Conservation (phyloP, 2,329 filamentous ascomycete species). For the Scytalidium lignicola region DNA sequence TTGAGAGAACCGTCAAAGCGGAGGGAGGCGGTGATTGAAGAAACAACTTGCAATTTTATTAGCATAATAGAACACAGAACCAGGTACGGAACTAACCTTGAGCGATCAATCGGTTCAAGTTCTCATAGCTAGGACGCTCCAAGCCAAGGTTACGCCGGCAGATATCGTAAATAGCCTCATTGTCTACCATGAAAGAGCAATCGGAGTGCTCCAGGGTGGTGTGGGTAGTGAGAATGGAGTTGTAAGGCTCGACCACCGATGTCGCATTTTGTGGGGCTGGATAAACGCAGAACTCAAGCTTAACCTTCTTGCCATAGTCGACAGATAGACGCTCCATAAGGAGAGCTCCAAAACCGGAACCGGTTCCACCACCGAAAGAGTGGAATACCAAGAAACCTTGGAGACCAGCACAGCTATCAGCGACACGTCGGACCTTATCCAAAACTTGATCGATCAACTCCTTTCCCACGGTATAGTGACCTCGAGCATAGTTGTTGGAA, state of each 20-base stretch:
- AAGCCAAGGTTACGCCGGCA: constrained; percentile 97
- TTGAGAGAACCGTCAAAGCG: constrained; percentile 98
- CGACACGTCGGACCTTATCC: constrained; percentile 95
- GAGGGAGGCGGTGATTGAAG: constrained; percentile 95
- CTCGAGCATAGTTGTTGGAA: constrained; percentile 99
- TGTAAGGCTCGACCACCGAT: constrained; percentile 98
- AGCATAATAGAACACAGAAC: constrained; percentile 15
- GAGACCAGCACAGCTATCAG: constrained; percentile 95
- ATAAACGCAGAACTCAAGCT: constrained; percentile 99
- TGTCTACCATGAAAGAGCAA: constrained; percentile 99
- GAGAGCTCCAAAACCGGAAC: constrained; percentile 96
- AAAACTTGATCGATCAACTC: constrained; percentile 97
- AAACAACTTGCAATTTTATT: constrained; percentile 64
- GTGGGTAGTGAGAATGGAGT: constrained; percentile 98
- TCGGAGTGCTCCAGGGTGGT: constrained; percentile 99
- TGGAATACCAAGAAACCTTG: constrained; percentile 99
- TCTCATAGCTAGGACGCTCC: constrained; percentile 96
- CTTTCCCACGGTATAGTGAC: constrained; percentile 99
- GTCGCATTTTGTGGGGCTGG: constrained; percentile 95
- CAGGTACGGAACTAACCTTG: constrained; percentile 58
- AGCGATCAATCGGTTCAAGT: constrained; percentile 97
- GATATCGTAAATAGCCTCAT: constrained; percentile 99
- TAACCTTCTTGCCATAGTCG: constrained; percentile 99
- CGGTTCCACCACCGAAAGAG: constrained; percentile 98
- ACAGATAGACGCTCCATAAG: constrained; percentile 98